Base-by-base conservation (phyloP, 2,329 filamentous ascomycete genomes). In the Aureobasidium sp. region DNA sequence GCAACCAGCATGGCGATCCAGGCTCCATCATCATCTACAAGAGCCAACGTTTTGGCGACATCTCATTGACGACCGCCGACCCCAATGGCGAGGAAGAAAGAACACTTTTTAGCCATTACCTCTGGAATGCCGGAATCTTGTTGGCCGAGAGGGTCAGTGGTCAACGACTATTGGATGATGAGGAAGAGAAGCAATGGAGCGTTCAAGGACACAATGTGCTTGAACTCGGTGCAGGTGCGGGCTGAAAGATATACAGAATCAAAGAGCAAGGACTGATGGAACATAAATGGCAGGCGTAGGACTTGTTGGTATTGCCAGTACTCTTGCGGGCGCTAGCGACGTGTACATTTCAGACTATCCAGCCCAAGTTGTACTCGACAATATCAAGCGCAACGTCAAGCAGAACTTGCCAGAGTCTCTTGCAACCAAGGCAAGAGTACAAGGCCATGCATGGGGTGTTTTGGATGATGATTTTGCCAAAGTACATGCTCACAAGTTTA, bases 141-240 rank as follows among this genome's bases (percentile, higher is more conserved):
- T 71, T 78, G 72, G 77, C 71, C 5, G 77, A 79, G 67, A 62
- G 78, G 45, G 69, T 79, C 34, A 74, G 72, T 5, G 74, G 74
- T 41, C 62, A 64, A 50, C 63, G 65, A 5, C 63, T 65, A 44
- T 63, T 66, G n/a, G 62, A 65, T 8, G 69, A 67, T 15, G 61
- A 63, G 55, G 68, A 69, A 55, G 65, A 63, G 68, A 70, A 79
- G 62, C 34, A 57, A 5, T 80, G 78, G 78, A 71, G 66, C 63
- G 78, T 88, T 2, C 66, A 75, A 42, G 81, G 78, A 2, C 72
- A 83, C 65, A 72, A 69, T 10, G 81, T 83, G 7, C 69, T 90
- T 13, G 87, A 91, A 74, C 72, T 91, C 15, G 88, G 87, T 25
- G 85, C 87, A 66, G 87, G 87, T 71, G 84, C 81, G 63, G 83